phyloP scores from a whole-genome alignment of 441 rosid genomes.

The Manihot esculenta region DNA sequence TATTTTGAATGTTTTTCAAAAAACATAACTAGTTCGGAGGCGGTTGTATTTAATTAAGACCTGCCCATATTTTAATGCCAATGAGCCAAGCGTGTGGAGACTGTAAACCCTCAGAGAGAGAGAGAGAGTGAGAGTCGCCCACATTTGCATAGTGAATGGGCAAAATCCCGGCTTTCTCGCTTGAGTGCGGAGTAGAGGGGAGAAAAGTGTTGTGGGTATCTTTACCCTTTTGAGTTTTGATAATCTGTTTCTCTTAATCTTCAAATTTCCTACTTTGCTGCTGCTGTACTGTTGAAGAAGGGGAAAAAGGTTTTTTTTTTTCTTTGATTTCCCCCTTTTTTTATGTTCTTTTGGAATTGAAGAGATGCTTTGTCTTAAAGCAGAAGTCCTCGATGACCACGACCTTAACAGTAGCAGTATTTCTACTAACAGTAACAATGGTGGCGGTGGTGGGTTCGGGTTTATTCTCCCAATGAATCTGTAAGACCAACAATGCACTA shows the following conservation, averaged over 20 bases:
- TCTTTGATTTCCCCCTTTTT: background rate
- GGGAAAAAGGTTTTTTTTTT: background rate
- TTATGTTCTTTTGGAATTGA: slow-evolving; percentile 7
- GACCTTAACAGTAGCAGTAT: slow-evolving; percentile 22
- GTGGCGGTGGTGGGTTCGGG: slow-evolving; percentile 31
- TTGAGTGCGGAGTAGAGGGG: background rate
- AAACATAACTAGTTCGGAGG: background rate
- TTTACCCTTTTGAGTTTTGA: slow-evolving; percentile 8
- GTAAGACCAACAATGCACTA: slow-evolving; percentile 26
- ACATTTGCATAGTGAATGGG: background rate
- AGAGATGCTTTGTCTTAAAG: slow-evolving; percentile 72
- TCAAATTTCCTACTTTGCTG: background rate
- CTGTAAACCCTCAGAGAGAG: background rate
- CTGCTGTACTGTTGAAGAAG: background rate
- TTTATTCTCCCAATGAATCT: slow-evolving; percentile 59
- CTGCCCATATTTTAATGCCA: no score
- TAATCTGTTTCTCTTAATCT: slow-evolving; percentile 4
- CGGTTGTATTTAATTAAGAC: background rate
- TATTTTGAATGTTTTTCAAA: no score
- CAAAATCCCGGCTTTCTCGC: slow-evolving; percentile 25
- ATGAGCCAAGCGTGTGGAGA: no score
- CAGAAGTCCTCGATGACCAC: slow-evolving; percentile 62
- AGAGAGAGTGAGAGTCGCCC: background rate
- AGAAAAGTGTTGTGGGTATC: background rate
- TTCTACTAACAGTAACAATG: slow-evolving; percentile 14